Conservation (phyloP, 78 protist genomes). For the Speleostelium caveatum region DNA sequence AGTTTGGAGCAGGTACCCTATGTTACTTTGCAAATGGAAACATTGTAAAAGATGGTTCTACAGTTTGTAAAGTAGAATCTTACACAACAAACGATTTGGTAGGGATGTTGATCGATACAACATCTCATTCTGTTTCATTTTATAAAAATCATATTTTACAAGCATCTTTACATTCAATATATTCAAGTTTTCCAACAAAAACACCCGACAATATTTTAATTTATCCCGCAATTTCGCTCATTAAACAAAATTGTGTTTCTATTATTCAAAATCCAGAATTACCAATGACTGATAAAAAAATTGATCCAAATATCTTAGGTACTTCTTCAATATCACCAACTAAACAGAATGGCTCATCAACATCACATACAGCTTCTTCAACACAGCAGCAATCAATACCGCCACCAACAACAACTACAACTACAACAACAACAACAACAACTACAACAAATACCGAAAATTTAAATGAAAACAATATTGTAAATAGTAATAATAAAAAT, state of each 20-base stretch:
- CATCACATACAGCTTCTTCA: not conserved
- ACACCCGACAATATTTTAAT: constrained; percentile 8
- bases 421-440: constrained; percentile 20
- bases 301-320: not conserved
- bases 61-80: not conserved
- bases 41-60: constrained; percentile 39
- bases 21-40: constrained; percentile 76
- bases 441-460: constrained; percentile 19
- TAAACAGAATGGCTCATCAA: too few species aligned
- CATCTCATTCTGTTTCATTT: constrained; percentile 29
- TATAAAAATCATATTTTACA: constrained; percentile 33
- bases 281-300: constrained; percentile 6
- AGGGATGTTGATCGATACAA: constrained; percentile 62
- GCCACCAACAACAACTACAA: not conserved
- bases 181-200: not conserved
- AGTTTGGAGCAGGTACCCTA: constrained; percentile 49
- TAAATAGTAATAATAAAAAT: not conserved
- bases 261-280: constrained; percentile 31
- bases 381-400: not conserved
- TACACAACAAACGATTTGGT: constrained; percentile 50
- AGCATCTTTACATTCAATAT: not conserved
- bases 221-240: constrained; percentile 43
- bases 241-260: constrained; percentile 45
- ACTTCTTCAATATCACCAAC: not conserved
- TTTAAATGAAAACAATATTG: not conserved